Percentiles rank a stretch among this genome's conserved stretches.
These are phyloP conservation scores for Alternaria ethzedia DNA, from an alignment of 2,329 filamentous ascomycete species.

Conservation along the genomic window DNA sequence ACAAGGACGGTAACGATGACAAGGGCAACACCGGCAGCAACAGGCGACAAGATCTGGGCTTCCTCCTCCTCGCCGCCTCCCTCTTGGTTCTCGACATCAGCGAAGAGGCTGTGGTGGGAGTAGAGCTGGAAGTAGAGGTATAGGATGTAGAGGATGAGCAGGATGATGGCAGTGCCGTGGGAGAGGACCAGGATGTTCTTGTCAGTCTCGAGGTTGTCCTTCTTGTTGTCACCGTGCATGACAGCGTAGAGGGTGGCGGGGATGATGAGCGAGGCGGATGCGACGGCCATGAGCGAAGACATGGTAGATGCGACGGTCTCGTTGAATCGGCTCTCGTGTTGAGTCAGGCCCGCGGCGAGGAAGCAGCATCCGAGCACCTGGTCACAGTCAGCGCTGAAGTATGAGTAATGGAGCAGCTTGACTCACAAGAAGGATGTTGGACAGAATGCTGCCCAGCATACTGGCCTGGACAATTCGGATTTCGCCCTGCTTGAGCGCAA, in stretches of 20 bases:
- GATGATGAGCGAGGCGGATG: constrained; percentile 61
- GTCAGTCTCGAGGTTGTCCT: constrained; percentile 49
- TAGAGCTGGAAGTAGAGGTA: constrained; percentile 64
- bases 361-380: constrained; percentile 61
- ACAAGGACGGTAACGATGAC: constrained; percentile 58
- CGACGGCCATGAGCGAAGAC: constrained; percentile 65
- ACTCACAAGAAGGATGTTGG: constrained; percentile 81
- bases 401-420: constrained; percentile 22
- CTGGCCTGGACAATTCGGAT: constrained; percentile 97
- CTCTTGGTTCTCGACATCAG: constrained; percentile 46
- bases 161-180: constrained; percentile 60
- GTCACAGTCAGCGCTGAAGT: constrained; percentile 57
- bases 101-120: constrained; percentile 57
- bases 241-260: constrained; percentile 60
- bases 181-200: constrained; percentile 59
- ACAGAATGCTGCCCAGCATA: constrained; percentile 95
- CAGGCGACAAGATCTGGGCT: constrained; percentile 53
- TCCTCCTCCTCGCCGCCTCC: constrained; percentile 41
- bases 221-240: constrained; percentile 49
- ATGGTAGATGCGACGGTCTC: constrained; percentile 79
- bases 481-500: constrained; percentile 82
- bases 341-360: constrained; percentile 56
- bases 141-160: constrained; percentile 60
- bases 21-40: constrained; percentile 54
- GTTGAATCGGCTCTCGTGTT: constrained; percentile 65